phyloP scores from a whole-genome alignment of 768 basidiomycete species.

The Kwoniella sp. region DNA sequence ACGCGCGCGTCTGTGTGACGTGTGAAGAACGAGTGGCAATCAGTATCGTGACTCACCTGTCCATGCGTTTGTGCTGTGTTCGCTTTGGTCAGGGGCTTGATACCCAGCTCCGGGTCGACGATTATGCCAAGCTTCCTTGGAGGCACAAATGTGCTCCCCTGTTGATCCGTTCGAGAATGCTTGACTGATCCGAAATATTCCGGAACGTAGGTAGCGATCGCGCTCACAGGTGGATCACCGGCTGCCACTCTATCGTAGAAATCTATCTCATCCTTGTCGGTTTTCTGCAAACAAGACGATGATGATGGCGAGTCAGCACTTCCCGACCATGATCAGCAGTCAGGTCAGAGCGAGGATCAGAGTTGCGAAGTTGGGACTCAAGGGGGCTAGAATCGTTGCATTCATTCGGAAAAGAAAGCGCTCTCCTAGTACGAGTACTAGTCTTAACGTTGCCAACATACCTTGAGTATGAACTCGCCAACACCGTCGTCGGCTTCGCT shows the following conservation, averaged over 20 bases:
- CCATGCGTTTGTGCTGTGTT: constrained; percentile 1
- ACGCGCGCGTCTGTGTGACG: too few species aligned
- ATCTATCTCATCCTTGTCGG: not conserved
- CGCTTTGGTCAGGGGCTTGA: not conserved
- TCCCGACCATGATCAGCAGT: too few species aligned
- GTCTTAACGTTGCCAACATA: not conserved
- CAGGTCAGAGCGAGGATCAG: too few species aligned
- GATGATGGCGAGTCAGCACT: too few species aligned
- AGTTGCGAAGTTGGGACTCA: too few species aligned
- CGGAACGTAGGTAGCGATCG: not conserved
- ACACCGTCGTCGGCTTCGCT: constrained; percentile 1
- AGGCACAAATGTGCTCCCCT: not conserved
- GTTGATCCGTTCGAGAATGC: too few species aligned
- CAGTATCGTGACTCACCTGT: constrained; percentile 13
- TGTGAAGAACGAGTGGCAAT: too few species aligned
- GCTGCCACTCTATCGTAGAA: constrained; percentile 3
- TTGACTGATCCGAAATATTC: constrained; percentile 6
- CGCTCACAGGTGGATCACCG: not conserved
- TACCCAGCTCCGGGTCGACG: not conserved
- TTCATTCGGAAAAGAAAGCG: too few species aligned
- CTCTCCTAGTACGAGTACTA: too few species aligned
- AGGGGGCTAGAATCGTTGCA: too few species aligned
- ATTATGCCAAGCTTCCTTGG: not conserved
- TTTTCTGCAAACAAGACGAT: not conserved
- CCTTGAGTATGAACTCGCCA: constrained; percentile 3